Conservation (phyloP, 2,329 filamentous ascomycete genomes). For the Trematosphaeria pertusa region DNA sequence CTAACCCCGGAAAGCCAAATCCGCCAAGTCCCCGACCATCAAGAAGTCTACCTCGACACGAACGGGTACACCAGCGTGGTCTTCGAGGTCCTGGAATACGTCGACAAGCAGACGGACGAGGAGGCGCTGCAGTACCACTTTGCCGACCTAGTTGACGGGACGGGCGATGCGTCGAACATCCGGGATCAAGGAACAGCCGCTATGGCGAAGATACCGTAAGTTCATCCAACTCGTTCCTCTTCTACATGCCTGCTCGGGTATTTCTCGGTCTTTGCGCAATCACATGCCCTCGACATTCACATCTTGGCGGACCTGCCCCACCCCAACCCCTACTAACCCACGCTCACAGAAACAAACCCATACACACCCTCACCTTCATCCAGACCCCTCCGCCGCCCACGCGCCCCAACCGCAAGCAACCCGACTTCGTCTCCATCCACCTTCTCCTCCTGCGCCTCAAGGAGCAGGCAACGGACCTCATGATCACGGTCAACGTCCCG, state of each 20-base stretch:
- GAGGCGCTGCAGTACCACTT: slow-evolving; percentile 65
- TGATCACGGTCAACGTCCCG: slow-evolving; percentile 88
- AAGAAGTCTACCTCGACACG: slow-evolving; percentile 89
- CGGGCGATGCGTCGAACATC: slow-evolving; percentile 46
- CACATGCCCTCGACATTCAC: slow-evolving; percentile 9
- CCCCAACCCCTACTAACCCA: slow-evolving; percentile 14
- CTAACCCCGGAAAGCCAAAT: slow-evolving; percentile 61
- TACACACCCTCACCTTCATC: slow-evolving; percentile 73
- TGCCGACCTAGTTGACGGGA: slow-evolving; percentile 52
- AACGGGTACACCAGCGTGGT: slow-evolving; percentile 87
- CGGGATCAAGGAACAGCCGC: slow-evolving; percentile 32
- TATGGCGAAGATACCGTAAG: slow-evolving; percentile 49
- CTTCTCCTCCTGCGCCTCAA: slow-evolving; percentile 79
- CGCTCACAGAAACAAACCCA: slow-evolving; percentile 57
- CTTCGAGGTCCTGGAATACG: slow-evolving; percentile 87
- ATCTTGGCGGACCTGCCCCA: not conserved
- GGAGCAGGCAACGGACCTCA: slow-evolving; percentile 77
- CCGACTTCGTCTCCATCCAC: slow-evolving; percentile 74
- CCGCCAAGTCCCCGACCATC: slow-evolving; percentile 81
- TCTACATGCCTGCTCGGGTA: not conserved
- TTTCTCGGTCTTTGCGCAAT: not conserved
- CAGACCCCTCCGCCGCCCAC: slow-evolving; percentile 51
- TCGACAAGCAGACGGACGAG: slow-evolving; percentile 72
- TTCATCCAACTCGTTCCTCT: slow-evolving; percentile 12
- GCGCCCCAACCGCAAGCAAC: slow-evolving; percentile 39